phyloP scores from a whole-genome alignment of 805 yeast genomes.

The Nakazawaea siamensis region DNA sequence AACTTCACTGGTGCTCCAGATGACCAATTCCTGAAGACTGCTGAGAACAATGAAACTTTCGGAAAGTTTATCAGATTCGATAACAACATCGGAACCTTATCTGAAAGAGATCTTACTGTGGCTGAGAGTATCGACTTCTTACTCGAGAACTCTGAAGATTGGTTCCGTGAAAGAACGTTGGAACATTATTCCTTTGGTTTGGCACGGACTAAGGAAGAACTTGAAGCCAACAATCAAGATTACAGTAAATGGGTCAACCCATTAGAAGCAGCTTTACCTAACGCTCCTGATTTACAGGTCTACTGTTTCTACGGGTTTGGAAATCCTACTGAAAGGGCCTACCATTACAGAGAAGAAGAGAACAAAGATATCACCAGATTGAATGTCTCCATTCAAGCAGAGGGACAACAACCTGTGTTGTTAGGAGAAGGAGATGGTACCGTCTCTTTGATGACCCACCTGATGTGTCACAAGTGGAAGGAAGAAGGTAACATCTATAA shows the following conservation, averaged over 20 bases:
- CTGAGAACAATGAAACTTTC: constrained; percentile 28
- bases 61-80: constrained; percentile 72
- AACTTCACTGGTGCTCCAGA: constrained; percentile 59
- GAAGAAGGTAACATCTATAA: constrained; percentile 56
- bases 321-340: constrained; percentile 91
- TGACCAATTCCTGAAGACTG: constrained; percentile 35
- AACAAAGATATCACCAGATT: constrained; percentile 44
- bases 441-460: constrained; percentile 75
- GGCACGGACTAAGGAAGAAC: constrained; percentile 51
- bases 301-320: constrained; percentile 95
- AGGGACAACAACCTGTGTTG: constrained; percentile 55
- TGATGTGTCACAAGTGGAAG: constrained; percentile 90
- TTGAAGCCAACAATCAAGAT: constrained; percentile 55
- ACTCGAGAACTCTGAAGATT: constrained; percentile 57
- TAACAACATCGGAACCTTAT: constrained; percentile 32
- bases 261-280: constrained; percentile 81
- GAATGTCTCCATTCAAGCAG: constrained; percentile 65
- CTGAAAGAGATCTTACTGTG: constrained; percentile 52
- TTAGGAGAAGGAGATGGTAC: constrained; percentile 97
- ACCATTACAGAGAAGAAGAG: constrained; percentile 68
- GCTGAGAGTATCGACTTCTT: constrained; percentile 60
- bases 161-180: constrained; percentile 60
- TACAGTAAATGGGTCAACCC: constrained; percentile 92
- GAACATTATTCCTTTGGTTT: constrained; percentile 77
- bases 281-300: constrained; percentile 87